These are phyloP conservation scores for Syzygium aromaticum DNA, from an alignment of 345 rosid species.

Conservation along the genomic window DNA sequence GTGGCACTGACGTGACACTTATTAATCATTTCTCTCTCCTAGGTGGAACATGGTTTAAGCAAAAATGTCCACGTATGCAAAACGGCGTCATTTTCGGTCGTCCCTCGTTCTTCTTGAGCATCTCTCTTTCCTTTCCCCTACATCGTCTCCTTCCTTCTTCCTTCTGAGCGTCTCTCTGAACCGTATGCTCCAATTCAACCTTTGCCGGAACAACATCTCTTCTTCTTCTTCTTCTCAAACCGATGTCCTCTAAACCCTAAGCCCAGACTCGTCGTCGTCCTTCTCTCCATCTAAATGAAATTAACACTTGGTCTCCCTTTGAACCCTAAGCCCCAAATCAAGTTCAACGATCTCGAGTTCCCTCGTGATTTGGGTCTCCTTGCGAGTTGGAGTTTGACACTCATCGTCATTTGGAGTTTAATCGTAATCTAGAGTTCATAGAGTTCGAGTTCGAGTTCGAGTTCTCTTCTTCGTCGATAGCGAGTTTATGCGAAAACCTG, in stretches of 20 bases:
- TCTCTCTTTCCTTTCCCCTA: not conserved
- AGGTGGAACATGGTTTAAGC: not conserved
- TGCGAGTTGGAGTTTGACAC: too few species aligned
- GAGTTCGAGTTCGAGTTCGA: too few species aligned
- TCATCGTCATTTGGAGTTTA: too few species aligned
- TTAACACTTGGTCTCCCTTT: too few species aligned
- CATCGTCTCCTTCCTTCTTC: not conserved
- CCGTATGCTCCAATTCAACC: not conserved
- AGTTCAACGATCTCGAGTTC: too few species aligned
- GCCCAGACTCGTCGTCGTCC: not conserved
- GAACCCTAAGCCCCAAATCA: too few species aligned
- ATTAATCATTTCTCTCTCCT: not conserved
- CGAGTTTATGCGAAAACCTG: too few species aligned
- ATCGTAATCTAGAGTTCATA: too few species aligned
- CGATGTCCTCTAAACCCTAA: fast-evolving
- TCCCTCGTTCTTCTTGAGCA: not conserved
- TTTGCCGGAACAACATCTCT: too few species aligned
- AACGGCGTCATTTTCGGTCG: not conserved
- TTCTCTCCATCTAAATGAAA: not conserved
- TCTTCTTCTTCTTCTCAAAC: not conserved
- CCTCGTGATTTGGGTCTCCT: too few species aligned
- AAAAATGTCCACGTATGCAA: not conserved
- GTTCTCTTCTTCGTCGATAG: too few species aligned
- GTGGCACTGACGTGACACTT: too few species aligned
- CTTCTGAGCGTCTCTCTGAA: not conserved